A percentile compares a stretch with the other conserved stretches of the same genome.
Conservation (phyloP, 208 protist genomes). For the Phytomonas sp. region DNA sequence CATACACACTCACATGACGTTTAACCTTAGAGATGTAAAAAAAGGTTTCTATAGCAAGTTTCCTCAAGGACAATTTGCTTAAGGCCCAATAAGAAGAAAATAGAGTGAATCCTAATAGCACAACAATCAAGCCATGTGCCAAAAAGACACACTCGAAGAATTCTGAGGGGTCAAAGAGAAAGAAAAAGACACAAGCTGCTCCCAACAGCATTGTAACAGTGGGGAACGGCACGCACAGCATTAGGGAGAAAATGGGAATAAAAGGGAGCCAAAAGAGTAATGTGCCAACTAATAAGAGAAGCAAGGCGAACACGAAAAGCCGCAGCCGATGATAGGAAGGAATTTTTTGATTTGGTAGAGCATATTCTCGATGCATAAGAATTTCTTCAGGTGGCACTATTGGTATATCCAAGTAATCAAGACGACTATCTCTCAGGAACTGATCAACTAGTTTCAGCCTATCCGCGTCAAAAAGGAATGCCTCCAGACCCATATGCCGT, state of each 20-base stretch:
- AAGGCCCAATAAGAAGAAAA: not conserved
- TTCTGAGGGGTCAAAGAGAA: slow-evolving; percentile 25
- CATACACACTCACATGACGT: not conserved
- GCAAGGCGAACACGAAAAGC: slow-evolving; percentile 32
- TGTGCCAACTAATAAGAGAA: slow-evolving; percentile 32
- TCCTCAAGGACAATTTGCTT: not conserved
- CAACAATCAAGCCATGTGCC: not conserved
- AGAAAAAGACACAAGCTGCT: slow-evolving; percentile 33
- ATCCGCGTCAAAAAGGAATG: slow-evolving; percentile 58
- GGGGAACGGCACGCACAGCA: slow-evolving; percentile 15
- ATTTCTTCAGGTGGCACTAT: not conserved
- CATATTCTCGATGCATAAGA: not conserved
- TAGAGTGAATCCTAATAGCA: not conserved
- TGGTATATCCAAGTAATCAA: not conserved
- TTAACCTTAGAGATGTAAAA: not conserved
- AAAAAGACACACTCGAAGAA: slow-evolving; percentile 3
- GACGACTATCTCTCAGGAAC: not conserved
- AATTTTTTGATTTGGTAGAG: not conserved
- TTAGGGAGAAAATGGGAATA: slow-evolving; percentile 21
- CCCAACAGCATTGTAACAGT: slow-evolving; percentile 19
- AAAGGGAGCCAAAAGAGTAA: slow-evolving; percentile 38
- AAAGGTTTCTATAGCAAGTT: not conserved
- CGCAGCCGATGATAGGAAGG: slow-evolving; percentile 29
- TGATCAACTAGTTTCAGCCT: slow-evolving; percentile 13
- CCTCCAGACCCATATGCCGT: slow-evolving; percentile 33